Conservation (phyloP, 108 stramenopile species). For the Nannochloropsis oceanica region DNA sequence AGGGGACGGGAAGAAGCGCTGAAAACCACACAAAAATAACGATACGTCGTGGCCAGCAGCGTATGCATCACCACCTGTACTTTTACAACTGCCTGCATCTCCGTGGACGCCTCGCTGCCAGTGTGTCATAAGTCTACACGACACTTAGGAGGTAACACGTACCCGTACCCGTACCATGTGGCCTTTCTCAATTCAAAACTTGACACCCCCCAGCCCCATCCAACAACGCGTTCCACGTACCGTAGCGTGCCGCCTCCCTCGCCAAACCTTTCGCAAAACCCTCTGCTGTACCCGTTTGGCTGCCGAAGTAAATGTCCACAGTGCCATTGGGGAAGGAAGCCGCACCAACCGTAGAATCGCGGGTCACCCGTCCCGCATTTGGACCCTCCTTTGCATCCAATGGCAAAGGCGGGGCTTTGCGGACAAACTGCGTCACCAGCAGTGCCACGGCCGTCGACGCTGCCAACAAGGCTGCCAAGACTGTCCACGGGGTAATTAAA, state of each 20-base stretch:
- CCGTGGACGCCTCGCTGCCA: too few relatives aligned
- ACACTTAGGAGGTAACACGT: too few relatives aligned
- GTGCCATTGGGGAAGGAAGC: background rate
- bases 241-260: conserved; percentile 40
- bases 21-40: too few relatives aligned
- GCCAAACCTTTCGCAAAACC: conserved; percentile 74
- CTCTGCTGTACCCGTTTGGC: conserved; percentile 96
- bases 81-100: too few relatives aligned
- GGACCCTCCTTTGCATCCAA: background rate
- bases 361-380: background rate
- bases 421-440: background rate
- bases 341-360: background rate
- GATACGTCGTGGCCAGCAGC: too few relatives aligned
- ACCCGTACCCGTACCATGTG: background rate
- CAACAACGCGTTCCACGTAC: background rate
- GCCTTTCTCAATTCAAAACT: background rate
- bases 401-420: background rate
- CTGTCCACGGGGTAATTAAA: background rate
- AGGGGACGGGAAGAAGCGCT: too few relatives aligned
- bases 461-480: background rate
- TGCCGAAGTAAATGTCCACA: conserved; percentile 65
- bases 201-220: background rate
- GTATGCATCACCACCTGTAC: too few relatives aligned
- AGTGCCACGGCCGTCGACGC: background rate
- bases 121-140: too few relatives aligned